Base-by-base conservation (phyloP, 345 rosid genomes). In the Erodium maritimum region DNA sequence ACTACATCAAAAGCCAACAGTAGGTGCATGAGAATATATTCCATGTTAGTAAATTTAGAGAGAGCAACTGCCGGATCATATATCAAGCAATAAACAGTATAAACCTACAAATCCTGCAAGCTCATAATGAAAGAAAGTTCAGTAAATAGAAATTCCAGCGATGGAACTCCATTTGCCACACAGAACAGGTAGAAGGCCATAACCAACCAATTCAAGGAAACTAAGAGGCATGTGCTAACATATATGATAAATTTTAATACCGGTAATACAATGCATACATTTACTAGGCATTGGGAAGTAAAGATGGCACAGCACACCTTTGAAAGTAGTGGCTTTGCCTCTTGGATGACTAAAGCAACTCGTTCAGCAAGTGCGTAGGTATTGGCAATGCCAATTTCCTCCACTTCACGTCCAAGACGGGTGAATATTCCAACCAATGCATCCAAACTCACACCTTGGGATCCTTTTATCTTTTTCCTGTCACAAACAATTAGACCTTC, bases 401-500 rank as follows among this genome's bases (percentile, higher is more conserved):
- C 99, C 52, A 94, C 69, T 67, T 84, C 90, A 51, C 91, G 88
- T 34, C 91, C 97, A 56, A 94, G 71, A 57, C 96, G 95, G 59
- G 99, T 90, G 62, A 82, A 82, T 69, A 90, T 90, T 12, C 95
- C 95, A 58, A 94, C 93, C 65, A 94, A 69, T 23, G 70, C 96
- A 74, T 94, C 99, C 73, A 94, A 64, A 81, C 95, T 94, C 5
- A 94, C 95, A 25, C 99, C 97, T 79, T 85, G 88, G 61, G 70
- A 42, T 53, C 99, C 99, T 67, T 80, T 77, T 42, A 94, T 79
- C 86, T 81, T 90, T 71, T 90, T 90, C 73, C 88, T 80, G 73
- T 94, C 93, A 62, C 97, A 94, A 33, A 90, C 70, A 70, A 94
- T 87, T 55, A 90, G 68, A 73, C 95, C 93, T 79, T 94, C 99